Conservation (phyloP, 1,284 basidiomycete species). For the Stygiomarasmius scandens region DNA sequence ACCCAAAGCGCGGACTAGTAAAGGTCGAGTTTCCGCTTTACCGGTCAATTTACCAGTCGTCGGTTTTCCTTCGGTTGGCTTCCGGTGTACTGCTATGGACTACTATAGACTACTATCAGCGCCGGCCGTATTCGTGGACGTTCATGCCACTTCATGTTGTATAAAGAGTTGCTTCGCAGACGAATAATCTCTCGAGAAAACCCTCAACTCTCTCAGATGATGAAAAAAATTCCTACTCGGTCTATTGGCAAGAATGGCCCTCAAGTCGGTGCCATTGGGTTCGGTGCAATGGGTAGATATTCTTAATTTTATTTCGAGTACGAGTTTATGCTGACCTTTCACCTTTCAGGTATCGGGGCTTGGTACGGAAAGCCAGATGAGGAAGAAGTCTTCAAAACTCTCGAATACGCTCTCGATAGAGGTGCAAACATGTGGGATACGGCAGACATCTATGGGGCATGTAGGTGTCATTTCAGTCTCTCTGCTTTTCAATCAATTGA, state of each 20-base stretch:
- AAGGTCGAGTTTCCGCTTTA: no score
- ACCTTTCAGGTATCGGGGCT: constrained; percentile 23
- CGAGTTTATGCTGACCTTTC: not conserved
- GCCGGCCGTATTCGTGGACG: no score
- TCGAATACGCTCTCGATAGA: constrained; percentile 24
- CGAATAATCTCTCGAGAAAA: not conserved
- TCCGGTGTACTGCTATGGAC: no score
- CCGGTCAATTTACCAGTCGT: no score
- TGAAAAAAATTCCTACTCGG: constrained; percentile 4
- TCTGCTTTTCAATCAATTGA: not conserved
- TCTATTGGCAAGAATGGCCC: constrained; percentile 8
- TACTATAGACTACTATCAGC: no score
- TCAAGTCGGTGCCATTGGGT: constrained; percentile 11
- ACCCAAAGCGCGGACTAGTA: no score
- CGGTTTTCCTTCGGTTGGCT: no score
- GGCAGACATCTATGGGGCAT: constrained; percentile 26
- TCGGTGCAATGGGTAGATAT: constrained; percentile 10
- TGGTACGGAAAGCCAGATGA: constrained; percentile 28
- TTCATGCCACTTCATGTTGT: no score
- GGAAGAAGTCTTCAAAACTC: constrained; percentile 19
- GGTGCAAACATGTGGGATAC: constrained; percentile 32
- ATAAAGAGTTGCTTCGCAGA: no score
- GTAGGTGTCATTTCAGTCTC: constrained; percentile 14
- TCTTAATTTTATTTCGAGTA: not conserved
- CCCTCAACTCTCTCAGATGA: not conserved